Percentiles rank a stretch among this genome's conserved stretches.
These are phyloP conservation scores for Kockovaella imperatae DNA, from an alignment of 768 basidiomycete genomes.

Conservation along the genomic window DNA sequence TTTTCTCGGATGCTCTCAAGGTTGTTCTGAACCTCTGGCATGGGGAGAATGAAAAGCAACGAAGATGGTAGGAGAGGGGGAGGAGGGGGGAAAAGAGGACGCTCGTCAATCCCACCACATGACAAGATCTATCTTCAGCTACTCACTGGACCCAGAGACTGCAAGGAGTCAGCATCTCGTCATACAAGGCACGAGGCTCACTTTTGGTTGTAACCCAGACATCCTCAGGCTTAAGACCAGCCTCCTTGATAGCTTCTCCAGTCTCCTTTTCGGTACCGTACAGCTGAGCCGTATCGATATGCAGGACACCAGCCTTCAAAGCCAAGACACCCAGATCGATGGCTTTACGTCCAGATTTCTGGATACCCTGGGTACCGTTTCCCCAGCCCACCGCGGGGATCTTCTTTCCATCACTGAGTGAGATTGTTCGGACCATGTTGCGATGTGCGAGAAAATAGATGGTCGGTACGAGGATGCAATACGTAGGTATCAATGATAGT, in stretches of 20 bases:
- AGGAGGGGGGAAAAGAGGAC: not conserved
- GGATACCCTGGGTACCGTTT: conserved; percentile 20
- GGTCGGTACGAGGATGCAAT: too few relatives aligned
- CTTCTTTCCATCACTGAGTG: conserved; percentile 31
- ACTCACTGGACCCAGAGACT: too few relatives aligned
- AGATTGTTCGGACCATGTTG: conserved; percentile 25
- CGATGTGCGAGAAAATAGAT: too few relatives aligned
- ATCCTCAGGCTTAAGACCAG: conserved; percentile 12
- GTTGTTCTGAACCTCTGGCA: not conserved
- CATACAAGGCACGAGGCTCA: conserved; percentile 1
- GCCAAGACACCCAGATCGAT: conserved; percentile 15
- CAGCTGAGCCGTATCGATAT: conserved; percentile 39
- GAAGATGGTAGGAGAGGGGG: too few relatives aligned
- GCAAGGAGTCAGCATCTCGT: not conserved
- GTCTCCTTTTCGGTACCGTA: conserved; percentile 34
- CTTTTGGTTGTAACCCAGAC: conserved; percentile 37
- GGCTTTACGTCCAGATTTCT: conserved; percentile 18
- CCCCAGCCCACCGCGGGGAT: conserved; percentile 43
- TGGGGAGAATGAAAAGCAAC: too few relatives aligned
- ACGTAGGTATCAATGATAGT: too few relatives aligned
- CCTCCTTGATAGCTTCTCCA: conserved; percentile 11
- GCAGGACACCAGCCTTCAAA: conserved; percentile 28
- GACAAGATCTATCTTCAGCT: too few relatives aligned
- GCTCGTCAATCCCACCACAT: too few relatives aligned
- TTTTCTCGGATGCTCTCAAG: conserved; percentile 18